Evolutionary conservation across 805 yeast species (phyloP).

Genomic region (Candida arabinofermentans): DNA sequence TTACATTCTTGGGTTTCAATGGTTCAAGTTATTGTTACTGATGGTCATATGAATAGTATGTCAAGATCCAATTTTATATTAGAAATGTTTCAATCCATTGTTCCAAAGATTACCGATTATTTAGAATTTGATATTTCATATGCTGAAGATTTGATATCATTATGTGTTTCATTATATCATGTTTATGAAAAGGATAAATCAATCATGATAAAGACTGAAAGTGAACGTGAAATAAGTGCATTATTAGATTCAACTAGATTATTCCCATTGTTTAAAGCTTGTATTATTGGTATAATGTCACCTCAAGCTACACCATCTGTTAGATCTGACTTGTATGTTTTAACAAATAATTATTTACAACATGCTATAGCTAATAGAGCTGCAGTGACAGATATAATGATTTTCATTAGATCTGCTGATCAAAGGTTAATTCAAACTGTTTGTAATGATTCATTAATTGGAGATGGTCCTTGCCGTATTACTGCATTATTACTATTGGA

Average conservation of each 20-base stretch:
- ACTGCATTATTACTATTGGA: slow-evolving; percentile 76
- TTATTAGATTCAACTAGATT: slow-evolving; percentile 47
- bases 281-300: slow-evolving; percentile 68
- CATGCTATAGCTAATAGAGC: slow-evolving; percentile 41
- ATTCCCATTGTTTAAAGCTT: slow-evolving; percentile 66
- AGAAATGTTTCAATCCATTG: slow-evolving; percentile 68
- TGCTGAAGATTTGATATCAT: slow-evolving; percentile 72
- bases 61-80: slow-evolving; percentile 61
- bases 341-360: slow-evolving; percentile 62
- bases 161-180: slow-evolving; percentile 68
- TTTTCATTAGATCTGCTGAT: slow-evolving; percentile 59
- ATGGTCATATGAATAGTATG: slow-evolving; percentile 44
- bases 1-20: slow-evolving; percentile 82
- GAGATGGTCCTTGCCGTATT: slow-evolving; percentile 72
- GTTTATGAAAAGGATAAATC: slow-evolving; percentile 46
- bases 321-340: slow-evolving; percentile 75
- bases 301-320: slow-evolving; percentile 63
- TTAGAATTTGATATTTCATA: slow-evolving; percentile 60
- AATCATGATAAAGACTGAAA: slow-evolving; percentile 18
- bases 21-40: slow-evolving; percentile 67
- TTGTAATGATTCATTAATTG: slow-evolving; percentile 74
- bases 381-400: slow-evolving; percentile 44
- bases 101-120: slow-evolving; percentile 75
- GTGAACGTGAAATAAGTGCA: slow-evolving; percentile 30
- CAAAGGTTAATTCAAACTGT: slow-evolving; percentile 54